Evolutionary conservation across 2,329 filamentous ascomycete species (phyloP), one percentile per base, ranked within the genome.

Genomic region (Didymosphaeria variabile): DNA sequence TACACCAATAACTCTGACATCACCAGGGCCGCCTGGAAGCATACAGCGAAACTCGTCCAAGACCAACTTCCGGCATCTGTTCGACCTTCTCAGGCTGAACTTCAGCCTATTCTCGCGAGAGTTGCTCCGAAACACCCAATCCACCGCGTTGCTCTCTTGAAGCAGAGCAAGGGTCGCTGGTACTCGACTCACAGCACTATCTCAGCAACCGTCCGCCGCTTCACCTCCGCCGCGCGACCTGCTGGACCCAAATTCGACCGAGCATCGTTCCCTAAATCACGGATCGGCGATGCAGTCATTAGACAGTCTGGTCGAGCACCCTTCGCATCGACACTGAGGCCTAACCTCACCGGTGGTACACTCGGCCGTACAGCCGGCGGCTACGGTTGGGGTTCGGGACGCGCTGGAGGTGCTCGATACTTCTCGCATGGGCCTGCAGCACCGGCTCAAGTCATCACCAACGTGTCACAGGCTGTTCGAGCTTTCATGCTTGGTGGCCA

Each of bases 401-500:
- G 89, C 50, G 77, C 87, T 60, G 88, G 91, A 67, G 91, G 90
- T 47, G 88, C 89, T 26, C 87, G 94, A 67, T 94, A 94, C 82
- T 98, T 98, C 81, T 96, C 93, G 1, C 94, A 97, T 80, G 87
- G 89, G 0, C 93, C 94, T 1, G 90, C 92, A 10, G 88, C 90
- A 8, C 93, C 93, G 42, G 93, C 94, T 1, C 92, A 98, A 77
- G 93, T 98, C 50, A 87, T 98, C 55, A 91, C 95, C 78, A 97
- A 97, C 79, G 94, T 97, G n/a, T 97, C 93, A 13, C 90, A 93
- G 69, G 95, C 93, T 5, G 90, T 98, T 72, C 89, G 95, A 57
- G 94, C 93, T 13, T 97, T 99, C 80, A 90, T 92, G 80, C 85
- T 97, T n/a, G 93, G 91, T 0, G 95, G 95, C 0, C 89, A 97